Evolutionary conservation across 768 basidiomycete genomes (phyloP), one percentile per base, ranked within the genome.

Genomic region (Cystobasidium tubakii): DNA sequence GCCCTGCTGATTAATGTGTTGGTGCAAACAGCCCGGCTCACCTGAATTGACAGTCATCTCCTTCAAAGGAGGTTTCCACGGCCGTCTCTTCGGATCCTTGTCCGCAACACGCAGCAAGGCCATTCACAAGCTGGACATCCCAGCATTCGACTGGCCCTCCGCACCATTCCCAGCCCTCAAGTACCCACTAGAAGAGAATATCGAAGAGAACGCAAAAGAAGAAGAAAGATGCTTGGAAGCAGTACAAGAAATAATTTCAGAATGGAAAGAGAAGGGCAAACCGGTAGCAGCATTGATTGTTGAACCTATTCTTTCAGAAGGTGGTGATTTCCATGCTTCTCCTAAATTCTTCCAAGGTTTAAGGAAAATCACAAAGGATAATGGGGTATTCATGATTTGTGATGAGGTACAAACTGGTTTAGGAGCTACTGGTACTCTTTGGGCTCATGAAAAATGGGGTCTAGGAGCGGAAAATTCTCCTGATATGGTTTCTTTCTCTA

Each of bases 401-500:
- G 81, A 81, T 74, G 79, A 80, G 75, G 76, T 71, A 36, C 83
- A 84, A 73, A 84, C 83, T 17, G 83, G 83, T 23, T 81, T 83
- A 21, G 83, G 77, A 27, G 83, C 83, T 0, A 83, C 83, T 0
- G 83, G 83, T 10, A 77, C 76, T 25, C 83, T 84, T 78, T 84
- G 83, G 83, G 83, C 83, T 3, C 82, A 83, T 78, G 83, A 83
- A 65, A 80, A 82, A 66, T 84, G 83, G 83, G 78, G 75, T 13
- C 74, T 83, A 39, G 54, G 77, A 33, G 42, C 77, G 9, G 39
- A 73, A 17, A 64, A 74, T n/a, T 75, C 78, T 9, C 81, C 83
- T 36, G 83, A 84, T 75, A 83, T 84, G 74, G 82, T 84, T 13
- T 82, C 83, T 13, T 84, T 84, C 75, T 77, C 53, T 34, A 82